A percentile compares a stretch with the other conserved stretches of the same genome.
Conservation (phyloP, 2,329 filamentous ascomycete species). For the Huntiella savannae region DNA sequence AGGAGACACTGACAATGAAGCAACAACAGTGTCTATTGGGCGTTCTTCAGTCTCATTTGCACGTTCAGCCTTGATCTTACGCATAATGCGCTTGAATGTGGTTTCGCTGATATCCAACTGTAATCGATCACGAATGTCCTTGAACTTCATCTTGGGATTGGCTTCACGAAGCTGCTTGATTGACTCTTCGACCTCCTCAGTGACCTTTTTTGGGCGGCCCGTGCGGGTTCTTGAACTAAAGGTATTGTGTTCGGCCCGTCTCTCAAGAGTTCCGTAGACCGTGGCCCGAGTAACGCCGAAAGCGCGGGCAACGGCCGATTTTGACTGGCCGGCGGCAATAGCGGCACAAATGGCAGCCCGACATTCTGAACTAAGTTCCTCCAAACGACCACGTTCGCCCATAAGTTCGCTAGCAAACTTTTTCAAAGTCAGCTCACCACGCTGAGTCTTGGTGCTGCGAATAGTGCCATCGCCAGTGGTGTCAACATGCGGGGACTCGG, state of each 20-base stretch:
- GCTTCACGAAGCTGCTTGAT: constrained; percentile 6
- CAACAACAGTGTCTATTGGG: not conserved
- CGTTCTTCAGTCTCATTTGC: not conserved
- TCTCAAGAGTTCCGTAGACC: constrained; percentile 10
- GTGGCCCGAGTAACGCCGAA: constrained; percentile 12
- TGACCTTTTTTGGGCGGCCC: constrained; percentile 11
- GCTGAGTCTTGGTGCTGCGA: not conserved
- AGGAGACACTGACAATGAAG: constrained; percentile 2
- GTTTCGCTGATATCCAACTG: constrained; percentile 11
- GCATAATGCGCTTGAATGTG: constrained; percentile 10
- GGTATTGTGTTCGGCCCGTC: constrained; percentile 10
- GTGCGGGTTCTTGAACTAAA: constrained; percentile 10
- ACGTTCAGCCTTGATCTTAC: constrained; percentile 8
- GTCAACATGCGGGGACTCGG: not conserved
- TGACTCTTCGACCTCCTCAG: constrained; percentile 5
- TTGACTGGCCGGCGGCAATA: constrained; percentile 10
- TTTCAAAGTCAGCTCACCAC: constrained; percentile 7
- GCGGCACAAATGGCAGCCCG: constrained; percentile 11
- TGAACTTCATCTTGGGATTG: constrained; percentile 10
- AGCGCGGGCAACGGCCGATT: constrained; percentile 11
- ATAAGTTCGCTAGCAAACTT: constrained; percentile 10
- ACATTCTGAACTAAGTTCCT: constrained; percentile 11
- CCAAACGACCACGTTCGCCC: constrained; percentile 9
- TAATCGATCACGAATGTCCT: constrained; percentile 9
- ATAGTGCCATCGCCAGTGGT: constrained; percentile 1